Percentiles rank a stretch among this genome's conserved stretches.
Evolutionary conservation across 345 rosid genomes (phyloP).

Genomic region (Durio zibethinus): DNA sequence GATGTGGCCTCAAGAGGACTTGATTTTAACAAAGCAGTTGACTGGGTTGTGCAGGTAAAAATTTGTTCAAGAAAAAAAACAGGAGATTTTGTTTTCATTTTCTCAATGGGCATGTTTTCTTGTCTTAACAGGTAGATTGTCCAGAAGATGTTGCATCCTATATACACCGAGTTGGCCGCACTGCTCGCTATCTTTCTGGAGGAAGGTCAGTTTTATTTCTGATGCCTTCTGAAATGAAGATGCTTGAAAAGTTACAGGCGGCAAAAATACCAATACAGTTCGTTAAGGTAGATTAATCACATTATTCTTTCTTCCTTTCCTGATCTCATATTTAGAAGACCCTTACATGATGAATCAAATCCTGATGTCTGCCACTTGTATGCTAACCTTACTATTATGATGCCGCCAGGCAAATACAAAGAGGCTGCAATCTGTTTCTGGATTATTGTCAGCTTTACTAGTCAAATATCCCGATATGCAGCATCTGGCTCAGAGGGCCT

Average conservation of each 20-base stretch:
- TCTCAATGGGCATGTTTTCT: slow-evolving; percentile 3
- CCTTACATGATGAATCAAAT: not conserved
- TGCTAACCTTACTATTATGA: slow-evolving; percentile 13
- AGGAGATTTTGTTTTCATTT: not conserved
- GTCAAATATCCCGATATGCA: slow-evolving; percentile 70
- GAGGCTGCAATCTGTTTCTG: slow-evolving; percentile 67
- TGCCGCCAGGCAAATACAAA: slow-evolving; percentile 57
- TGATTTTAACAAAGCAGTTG: slow-evolving; percentile 88
- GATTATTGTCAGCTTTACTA: slow-evolving; percentile 57
- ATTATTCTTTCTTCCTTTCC: slow-evolving; percentile 3
- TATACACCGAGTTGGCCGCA: slow-evolving; percentile 97
- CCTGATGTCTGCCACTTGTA: not conserved
- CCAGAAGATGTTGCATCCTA: slow-evolving; percentile 92
- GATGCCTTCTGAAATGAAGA: slow-evolving; percentile 85
- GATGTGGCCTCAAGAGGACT: slow-evolving; percentile 97
- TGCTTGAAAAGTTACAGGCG: slow-evolving; percentile 75
- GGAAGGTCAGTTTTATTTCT: slow-evolving; percentile 85
- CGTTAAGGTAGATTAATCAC: slow-evolving; percentile 52
- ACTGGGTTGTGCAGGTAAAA: slow-evolving; percentile 95
- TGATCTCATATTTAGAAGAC: not conserved
- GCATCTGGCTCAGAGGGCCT: slow-evolving; percentile 77
- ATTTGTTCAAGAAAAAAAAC: not conserved
- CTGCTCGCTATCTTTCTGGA: slow-evolving; percentile 72
- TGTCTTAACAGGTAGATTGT: slow-evolving; percentile 65
- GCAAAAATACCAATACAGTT: slow-evolving; percentile 72